Percentiles rank a stretch among this genome's conserved stretches.
Conservation (phyloP, 1,284 basidiomycete species). For the Malassezia nana region DNA sequence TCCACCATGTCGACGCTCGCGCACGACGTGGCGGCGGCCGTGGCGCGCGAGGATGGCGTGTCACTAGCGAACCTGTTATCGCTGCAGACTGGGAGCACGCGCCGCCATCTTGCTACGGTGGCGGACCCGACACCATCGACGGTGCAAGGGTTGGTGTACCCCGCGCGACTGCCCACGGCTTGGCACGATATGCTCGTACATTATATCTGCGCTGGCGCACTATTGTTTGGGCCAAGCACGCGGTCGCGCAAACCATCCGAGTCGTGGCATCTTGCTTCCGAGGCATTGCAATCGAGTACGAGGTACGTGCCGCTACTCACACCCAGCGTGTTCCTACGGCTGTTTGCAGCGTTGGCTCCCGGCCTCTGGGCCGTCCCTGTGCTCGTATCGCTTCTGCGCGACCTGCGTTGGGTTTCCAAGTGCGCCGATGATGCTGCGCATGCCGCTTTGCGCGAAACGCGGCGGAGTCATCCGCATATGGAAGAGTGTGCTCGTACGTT, state of each 20-base stretch:
- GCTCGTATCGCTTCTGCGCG: conserved; percentile 29
- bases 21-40: not conserved
- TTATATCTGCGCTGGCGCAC: conserved; percentile 25
- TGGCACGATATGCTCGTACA: conserved; percentile 36
- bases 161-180: conserved; percentile 21
- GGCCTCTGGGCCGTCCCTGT: conserved; percentile 39
- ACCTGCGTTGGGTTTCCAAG: conserved; percentile 30
- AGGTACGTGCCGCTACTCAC: conserved; percentile 3
- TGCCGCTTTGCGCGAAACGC: conserved; percentile 3
- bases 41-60: conserved; percentile 17
- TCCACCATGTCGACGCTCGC: not conserved
- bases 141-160: conserved; percentile 16
- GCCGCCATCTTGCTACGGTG: conserved; percentile 3
- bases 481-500: conserved; percentile 84
- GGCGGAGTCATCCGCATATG: conserved; percentile 54
- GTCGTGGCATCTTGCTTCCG: conserved; percentile 20
- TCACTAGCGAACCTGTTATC: conserved; percentile 30
- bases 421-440: conserved; percentile 26
- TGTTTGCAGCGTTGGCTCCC: conserved; percentile 24
- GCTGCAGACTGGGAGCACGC: conserved; percentile 11
- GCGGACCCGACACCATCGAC: conserved; percentile 10
- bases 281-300: conserved; percentile 28
- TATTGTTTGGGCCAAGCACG: conserved; percentile 4
- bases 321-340: conserved; percentile 26
- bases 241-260: conserved; percentile 6